These are phyloP conservation scores for Pseudonectria buxi DNA, from an alignment of 2,329 filamentous ascomycete genomes.

Conservation along the genomic window DNA sequence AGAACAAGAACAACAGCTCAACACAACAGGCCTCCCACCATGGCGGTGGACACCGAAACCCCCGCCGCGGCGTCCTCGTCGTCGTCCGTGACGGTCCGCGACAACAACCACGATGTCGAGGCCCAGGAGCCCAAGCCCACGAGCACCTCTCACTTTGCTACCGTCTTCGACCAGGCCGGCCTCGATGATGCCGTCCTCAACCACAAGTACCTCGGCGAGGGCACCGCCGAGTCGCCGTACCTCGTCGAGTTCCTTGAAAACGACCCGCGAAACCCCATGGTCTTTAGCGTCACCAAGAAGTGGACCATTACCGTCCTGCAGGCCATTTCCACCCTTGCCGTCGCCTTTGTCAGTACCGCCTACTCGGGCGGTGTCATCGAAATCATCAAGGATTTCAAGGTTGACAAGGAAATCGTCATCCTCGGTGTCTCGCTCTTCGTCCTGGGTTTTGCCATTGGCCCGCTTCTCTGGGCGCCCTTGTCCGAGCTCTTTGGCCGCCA, in stretches of 20 bases:
- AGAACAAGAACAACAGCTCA: too few relatives aligned
- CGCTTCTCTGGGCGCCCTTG: slow-evolving; percentile 59
- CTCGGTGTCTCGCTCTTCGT: slow-evolving; percentile 60
- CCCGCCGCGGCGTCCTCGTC: slow-evolving; percentile 19
- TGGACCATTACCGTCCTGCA: slow-evolving; percentile 59
- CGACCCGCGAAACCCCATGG: slow-evolving; percentile 62
- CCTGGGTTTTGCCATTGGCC: slow-evolving; percentile 54
- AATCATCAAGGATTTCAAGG: slow-evolving; percentile 48
- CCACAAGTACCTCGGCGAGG: slow-evolving; percentile 50
- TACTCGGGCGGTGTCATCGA: slow-evolving; percentile 52
- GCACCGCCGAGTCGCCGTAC: slow-evolving; percentile 61
- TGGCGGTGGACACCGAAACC: slow-evolving; percentile 4
- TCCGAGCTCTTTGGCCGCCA: slow-evolving; percentile 58
- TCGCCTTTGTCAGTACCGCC: slow-evolving; percentile 64
- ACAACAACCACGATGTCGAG: slow-evolving; percentile 33
- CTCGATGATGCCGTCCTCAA: slow-evolving; percentile 51
- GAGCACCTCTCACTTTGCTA: slow-evolving; percentile 38
- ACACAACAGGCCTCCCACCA: not conserved
- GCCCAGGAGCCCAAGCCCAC: slow-evolving; percentile 28
- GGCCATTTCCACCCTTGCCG: slow-evolving; percentile 60
- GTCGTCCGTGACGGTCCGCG: slow-evolving; percentile 15
- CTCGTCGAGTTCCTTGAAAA: slow-evolving; percentile 60
- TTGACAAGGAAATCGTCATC: slow-evolving; percentile 46
- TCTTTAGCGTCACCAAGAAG: slow-evolving; percentile 50
- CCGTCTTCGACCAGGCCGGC: slow-evolving; percentile 51